A percentile compares a stretch with the other conserved stretches of the same genome.
Evolutionary conservation across 2,329 filamentous ascomycete species (phyloP).

Genomic region (Fusarium sambucinum): DNA sequence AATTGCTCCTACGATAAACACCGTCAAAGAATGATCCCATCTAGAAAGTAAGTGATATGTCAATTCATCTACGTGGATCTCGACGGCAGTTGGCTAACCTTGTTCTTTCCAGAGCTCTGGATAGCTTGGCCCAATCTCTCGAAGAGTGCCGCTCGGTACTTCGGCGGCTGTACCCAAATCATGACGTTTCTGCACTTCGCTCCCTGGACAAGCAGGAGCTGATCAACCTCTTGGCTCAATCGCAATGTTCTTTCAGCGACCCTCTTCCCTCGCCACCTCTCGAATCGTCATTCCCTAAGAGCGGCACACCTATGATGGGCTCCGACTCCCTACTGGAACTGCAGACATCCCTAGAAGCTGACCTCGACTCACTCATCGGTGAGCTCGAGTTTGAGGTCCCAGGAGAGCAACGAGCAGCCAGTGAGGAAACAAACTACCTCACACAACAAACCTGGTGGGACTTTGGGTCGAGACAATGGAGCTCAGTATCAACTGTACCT

Average conservation of each 20-base stretch:
- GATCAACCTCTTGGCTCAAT: slow-evolving; percentile 66
- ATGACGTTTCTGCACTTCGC: slow-evolving; percentile 64
- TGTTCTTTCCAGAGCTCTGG: slow-evolving; percentile 62
- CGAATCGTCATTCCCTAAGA: slow-evolving; percentile 61
- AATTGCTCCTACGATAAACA: slow-evolving; percentile 86
- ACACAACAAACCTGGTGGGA: slow-evolving; percentile 39
- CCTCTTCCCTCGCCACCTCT: slow-evolving; percentile 67
- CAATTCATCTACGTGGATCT: slow-evolving; percentile 21
- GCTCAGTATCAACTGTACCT: slow-evolving; percentile 28
- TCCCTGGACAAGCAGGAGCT: slow-evolving; percentile 70
- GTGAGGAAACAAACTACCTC: slow-evolving; percentile 21
- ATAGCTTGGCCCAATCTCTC: slow-evolving; percentile 72
- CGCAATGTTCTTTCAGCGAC: slow-evolving; percentile 55
- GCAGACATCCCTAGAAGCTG: slow-evolving; percentile 40
- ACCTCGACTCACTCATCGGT: slow-evolving; percentile 39
- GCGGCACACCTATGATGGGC: slow-evolving; percentile 58
- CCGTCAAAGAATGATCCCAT: slow-evolving; percentile 79
- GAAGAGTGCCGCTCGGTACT: slow-evolving; percentile 67
- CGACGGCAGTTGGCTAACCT: slow-evolving; percentile 18
- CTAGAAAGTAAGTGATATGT: slow-evolving; percentile 72
- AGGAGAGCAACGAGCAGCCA: slow-evolving; percentile 31
- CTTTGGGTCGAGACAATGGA: slow-evolving; percentile 34
- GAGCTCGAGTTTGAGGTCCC: slow-evolving; percentile 39
- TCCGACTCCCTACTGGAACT: slow-evolving; percentile 36
- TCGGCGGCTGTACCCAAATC: slow-evolving; percentile 68